phyloP scores from a whole-genome alignment of 1,139 yeast species.

The Spencermartinsiella ligniputridi region DNA sequence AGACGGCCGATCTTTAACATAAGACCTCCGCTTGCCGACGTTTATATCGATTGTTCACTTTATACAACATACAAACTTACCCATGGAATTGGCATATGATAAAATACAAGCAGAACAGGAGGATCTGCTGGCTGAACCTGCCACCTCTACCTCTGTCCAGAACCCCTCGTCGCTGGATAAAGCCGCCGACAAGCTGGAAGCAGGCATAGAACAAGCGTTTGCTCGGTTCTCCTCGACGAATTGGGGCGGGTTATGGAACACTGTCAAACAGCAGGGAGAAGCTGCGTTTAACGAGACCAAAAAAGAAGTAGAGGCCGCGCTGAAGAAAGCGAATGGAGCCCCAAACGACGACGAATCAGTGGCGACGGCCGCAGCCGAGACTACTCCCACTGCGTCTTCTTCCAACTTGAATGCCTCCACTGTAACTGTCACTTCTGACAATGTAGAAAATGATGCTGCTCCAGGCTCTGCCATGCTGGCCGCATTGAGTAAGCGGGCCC shows the following conservation, averaged over 20 bases:
- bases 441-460: neutral
- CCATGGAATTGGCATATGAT: constrained; percentile 27
- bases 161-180: constrained; percentile 22
- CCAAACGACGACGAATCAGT: constrained; percentile 5
- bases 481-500: constrained; percentile 45
- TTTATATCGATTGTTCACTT: too few relatives aligned
- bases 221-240: constrained; percentile 27
- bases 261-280: constrained; percentile 36
- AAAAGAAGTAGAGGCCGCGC: constrained; percentile 29
- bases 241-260: constrained; percentile 37
- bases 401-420: constrained; percentile 11
- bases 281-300: constrained; percentile 40
- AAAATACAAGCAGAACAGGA: constrained; percentile 20
- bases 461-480: constrained; percentile 28
- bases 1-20: too few relatives aligned
- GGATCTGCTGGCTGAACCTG: constrained; percentile 7
- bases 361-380: constrained; percentile 6
- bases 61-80: too few relatives aligned
- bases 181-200: constrained; percentile 45
- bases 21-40: too few relatives aligned
- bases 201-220: constrained; percentile 52
- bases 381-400: constrained; percentile 5
- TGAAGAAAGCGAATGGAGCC: constrained; percentile 23
- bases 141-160: constrained; percentile 5
- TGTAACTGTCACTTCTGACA: constrained; percentile 14